phyloP scores from a whole-genome alignment of 768 basidiomycete genomes.

The Nidularia pulvinata region DNA sequence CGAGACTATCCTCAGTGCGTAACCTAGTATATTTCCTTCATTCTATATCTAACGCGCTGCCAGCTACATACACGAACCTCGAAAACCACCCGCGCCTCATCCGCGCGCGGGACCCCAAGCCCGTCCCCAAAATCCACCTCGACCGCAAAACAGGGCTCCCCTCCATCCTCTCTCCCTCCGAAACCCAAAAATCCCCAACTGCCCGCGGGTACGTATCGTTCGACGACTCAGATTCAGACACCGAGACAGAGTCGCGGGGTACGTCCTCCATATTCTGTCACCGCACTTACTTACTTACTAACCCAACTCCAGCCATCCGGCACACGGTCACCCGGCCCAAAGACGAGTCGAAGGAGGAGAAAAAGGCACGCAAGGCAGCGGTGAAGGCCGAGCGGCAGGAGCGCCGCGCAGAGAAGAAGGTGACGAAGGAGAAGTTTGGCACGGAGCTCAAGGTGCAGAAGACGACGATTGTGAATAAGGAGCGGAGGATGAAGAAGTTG shows the following conservation, averaged over 20 bases:
- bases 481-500: conserved; percentile 43
- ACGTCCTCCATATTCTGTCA: no score
- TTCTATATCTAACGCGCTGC: conserved; percentile 1
- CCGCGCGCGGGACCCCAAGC: conserved; percentile 54
- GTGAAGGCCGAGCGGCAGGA: conserved; percentile 66
- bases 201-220: neutral
- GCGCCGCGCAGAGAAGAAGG: conserved; percentile 69
- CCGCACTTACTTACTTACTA: no score
- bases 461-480: conserved; percentile 44
- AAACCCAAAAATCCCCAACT: conserved; percentile 13
- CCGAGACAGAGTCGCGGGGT: conserved; percentile 15
- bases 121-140: conserved; percentile 63
- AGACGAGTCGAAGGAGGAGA: conserved; percentile 76
- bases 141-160: conserved; percentile 84
- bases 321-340: conserved; percentile 70
- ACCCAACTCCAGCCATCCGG: conserved; percentile 25
- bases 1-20: conserved; percentile 91
- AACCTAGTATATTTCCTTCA: neutral
- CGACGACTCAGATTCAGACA: conserved; percentile 24
- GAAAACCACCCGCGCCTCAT: conserved; percentile 97
- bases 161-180: conserved; percentile 24
- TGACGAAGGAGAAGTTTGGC: conserved; percentile 60
- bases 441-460: conserved; percentile 65
- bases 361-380: conserved; percentile 68
- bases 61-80: conserved; percentile 95